phyloP scores from a whole-genome alignment of 179 eudicot species.

The Amaranthus tricolor region DNA sequence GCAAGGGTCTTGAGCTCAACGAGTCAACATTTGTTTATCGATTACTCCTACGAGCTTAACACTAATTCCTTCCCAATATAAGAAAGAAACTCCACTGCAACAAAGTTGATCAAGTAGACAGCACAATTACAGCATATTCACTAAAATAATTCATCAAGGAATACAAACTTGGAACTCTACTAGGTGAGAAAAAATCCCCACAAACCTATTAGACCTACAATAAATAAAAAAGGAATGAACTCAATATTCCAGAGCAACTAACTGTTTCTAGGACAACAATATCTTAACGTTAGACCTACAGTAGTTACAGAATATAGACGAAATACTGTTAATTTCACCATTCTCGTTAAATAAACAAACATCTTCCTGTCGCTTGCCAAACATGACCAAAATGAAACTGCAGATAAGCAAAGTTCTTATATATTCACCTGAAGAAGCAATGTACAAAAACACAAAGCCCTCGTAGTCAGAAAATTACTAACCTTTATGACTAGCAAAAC shows the following conservation, averaged over 20 bases:
- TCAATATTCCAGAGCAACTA: background rate
- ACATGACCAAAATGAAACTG: background rate
- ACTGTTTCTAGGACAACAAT: slow-evolving; percentile 17
- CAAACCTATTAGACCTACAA: background rate
- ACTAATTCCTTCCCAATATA: too few relatives aligned
- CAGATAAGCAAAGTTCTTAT: background rate
- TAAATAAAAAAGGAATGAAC: background rate
- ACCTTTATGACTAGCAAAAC: background rate
- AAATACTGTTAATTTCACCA: background rate
- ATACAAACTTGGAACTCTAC: too few relatives aligned
- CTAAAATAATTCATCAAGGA: too few relatives aligned
- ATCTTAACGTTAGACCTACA: slow-evolving; percentile 15
- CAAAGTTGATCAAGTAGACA: too few relatives aligned
- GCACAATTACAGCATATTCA: too few relatives aligned
- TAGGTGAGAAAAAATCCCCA: background rate
- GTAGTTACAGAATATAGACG: slow-evolving; percentile 13
- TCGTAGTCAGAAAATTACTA: background rate
- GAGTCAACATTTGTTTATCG: too few relatives aligned
- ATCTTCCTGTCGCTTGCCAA: background rate
- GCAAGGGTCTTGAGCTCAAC: too few relatives aligned
- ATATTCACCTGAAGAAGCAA: background rate
- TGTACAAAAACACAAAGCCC: slow-evolving; percentile 6
- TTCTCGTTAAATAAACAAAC: background rate
- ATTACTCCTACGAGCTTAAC: too few relatives aligned
- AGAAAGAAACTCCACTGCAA: too few relatives aligned